Evolutionary conservation across 108 stramenopile genomes (phyloP), one percentile per base, ranked within the genome.

Genomic region (Asterionellopsis glacialis): DNA sequence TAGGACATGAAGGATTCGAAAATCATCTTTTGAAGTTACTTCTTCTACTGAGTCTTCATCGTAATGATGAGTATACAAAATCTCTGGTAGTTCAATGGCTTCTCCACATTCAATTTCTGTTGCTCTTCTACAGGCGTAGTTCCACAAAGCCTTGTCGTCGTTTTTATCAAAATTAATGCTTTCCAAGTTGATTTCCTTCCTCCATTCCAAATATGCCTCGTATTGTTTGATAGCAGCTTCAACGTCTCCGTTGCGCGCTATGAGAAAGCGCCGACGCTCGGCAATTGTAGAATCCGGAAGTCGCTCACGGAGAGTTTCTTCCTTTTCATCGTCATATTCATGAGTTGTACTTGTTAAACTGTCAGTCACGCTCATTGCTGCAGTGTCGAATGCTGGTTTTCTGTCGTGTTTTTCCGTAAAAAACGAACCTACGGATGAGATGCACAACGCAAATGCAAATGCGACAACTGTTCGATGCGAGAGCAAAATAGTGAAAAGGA

Each of bases 1-100:
- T 24, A 89, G 67, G 39, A 72, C 62, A 47, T 89, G 84, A 7
- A 82, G 33, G 0, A 76, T 56, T n/a, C 43, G 56, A 38, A n/a
- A 21, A 23, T 62, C 75, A 16, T 52, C 50, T 49, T 67, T 71
- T 33, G 33, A 5, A 2, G 33, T 33, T 33, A 33, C 33, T 33
- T 33, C 33, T 33, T 33, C 33, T 7, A 33, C 33, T 33, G 33
- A 33, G 55, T 71, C 70, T 18, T 69, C 57, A 28, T 52, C 25
- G 43, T 47, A 11, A 45, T 45, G 45, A 39, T 61, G 63, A 22
- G 22, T 25, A 41, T 64, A 69, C 15, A 69, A 42, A 15, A 75
- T 23, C 38, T 69, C 67, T 9, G 66, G 52, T 10, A 54, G 22
- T 27, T n/a, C 52, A 15, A 54, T 27, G 11, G 25, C 52, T 23